Conservation (phyloP, 805 yeast species). For the Saccharomycopsis lassenensis region DNA sequence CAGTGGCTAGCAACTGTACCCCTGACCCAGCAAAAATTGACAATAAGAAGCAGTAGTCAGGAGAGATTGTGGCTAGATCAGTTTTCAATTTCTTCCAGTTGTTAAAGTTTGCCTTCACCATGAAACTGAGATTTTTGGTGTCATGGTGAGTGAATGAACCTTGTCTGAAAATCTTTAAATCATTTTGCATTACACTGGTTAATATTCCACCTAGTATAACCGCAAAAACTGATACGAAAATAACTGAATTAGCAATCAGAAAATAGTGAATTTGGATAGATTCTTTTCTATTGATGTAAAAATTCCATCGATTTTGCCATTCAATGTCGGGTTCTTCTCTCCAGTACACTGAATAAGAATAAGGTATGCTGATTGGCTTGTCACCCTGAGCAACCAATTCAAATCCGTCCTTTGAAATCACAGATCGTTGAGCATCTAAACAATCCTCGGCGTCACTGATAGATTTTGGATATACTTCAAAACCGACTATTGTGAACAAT, state of each 20-base stretch:
- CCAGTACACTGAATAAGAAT: slow-evolving; percentile 83
- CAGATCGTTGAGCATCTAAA: slow-evolving; percentile 53
- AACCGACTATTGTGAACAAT: slow-evolving; percentile 63
- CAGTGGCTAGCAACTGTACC: slow-evolving; percentile 56
- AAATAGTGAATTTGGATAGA: slow-evolving; percentile 63
- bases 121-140: slow-evolving; percentile 20
- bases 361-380: slow-evolving; percentile 54
- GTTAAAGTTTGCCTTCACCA: slow-evolving; percentile 21
- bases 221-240: slow-evolving; percentile 50
- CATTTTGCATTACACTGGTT: slow-evolving; percentile 29
- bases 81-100: slow-evolving; percentile 43
- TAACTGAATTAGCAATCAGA: slow-evolving; percentile 60
- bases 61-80: slow-evolving; percentile 47
- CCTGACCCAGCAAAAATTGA: slow-evolving; percentile 63
- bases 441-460: slow-evolving; percentile 49
- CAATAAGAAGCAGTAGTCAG: slow-evolving; percentile 36
- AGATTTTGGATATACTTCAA: slow-evolving; percentile 82
- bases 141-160: slow-evolving; percentile 21
- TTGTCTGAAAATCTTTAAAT: slow-evolving; percentile 38
- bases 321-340: slow-evolving; percentile 61
- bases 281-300: slow-evolving; percentile 49
- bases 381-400: no score
- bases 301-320: slow-evolving; percentile 64
- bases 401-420: no score
- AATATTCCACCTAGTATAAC: slow-evolving; percentile 56